These are phyloP conservation scores for Claviceps sorghi DNA, from an alignment of 2,329 filamentous ascomycete genomes.

Conservation along the genomic window DNA sequence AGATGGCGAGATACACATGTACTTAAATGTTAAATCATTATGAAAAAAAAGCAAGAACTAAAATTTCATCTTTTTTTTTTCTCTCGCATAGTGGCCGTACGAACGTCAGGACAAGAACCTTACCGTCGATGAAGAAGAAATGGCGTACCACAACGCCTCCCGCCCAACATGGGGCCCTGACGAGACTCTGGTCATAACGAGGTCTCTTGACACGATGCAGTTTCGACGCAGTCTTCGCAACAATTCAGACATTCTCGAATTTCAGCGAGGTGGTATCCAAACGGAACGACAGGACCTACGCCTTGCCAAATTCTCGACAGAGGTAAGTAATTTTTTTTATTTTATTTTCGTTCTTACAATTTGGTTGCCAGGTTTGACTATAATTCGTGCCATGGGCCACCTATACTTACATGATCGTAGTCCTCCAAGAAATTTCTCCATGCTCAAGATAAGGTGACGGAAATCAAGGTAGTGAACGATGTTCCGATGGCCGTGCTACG, in stretches of 20 bases:
- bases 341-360: not conserved
- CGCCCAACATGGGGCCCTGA: slow-evolving; percentile 69
- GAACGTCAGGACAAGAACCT: slow-evolving; percentile 61
- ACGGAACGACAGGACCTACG: slow-evolving; percentile 50
- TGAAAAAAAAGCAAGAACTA: slow-evolving; percentile 26
- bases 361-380: not conserved
- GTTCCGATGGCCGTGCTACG: slow-evolving; percentile 45
- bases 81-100: slow-evolving; percentile 61
- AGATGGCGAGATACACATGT: not conserved
- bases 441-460: slow-evolving; percentile 40
- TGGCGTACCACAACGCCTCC: slow-evolving; percentile 55
- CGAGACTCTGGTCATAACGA: slow-evolving; percentile 53
- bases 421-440: slow-evolving; percentile 39
- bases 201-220: slow-evolving; percentile 25
- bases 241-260: slow-evolving; percentile 17
- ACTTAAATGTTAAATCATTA: not conserved
- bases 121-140: slow-evolving; percentile 48
- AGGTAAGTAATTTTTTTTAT: slow-evolving; percentile 21
- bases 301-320: slow-evolving; percentile 47
- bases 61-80: slow-evolving; percentile 12
- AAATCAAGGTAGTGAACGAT: slow-evolving; percentile 37
- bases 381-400: not conserved
- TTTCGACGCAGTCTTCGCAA: slow-evolving; percentile 14
- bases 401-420: slow-evolving; percentile 19
- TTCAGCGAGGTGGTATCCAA: slow-evolving; percentile 34